Percentiles rank a stretch among this genome's conserved stretches.
phyloP scores from a whole-genome alignment of 1,139 yeast species.

The Pichia kudriavzevii region DNA sequence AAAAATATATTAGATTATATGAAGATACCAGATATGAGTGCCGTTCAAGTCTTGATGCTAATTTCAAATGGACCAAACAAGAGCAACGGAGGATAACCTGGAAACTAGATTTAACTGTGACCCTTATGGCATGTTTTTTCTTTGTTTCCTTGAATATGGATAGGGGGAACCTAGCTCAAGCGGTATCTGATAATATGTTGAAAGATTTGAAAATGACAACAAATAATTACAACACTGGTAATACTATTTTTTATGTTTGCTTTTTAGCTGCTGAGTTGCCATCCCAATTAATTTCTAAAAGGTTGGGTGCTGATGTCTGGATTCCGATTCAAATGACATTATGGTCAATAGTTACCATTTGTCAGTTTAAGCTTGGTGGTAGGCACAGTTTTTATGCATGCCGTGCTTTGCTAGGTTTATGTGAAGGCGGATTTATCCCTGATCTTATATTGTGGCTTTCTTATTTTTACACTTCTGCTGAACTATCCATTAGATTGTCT shows the following conservation, averaged over 20 bases:
- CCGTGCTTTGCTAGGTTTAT: slow-evolving; percentile 40
- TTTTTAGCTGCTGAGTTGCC: slow-evolving; percentile 48
- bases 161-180: slow-evolving; percentile 43
- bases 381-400: slow-evolving; percentile 34
- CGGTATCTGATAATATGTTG: slow-evolving; percentile 42
- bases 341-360: slow-evolving; percentile 45
- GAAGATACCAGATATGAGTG: slow-evolving; percentile 39
- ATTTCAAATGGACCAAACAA: slow-evolving; percentile 40
- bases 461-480: slow-evolving; percentile 46
- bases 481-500: slow-evolving; percentile 42
- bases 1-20: slow-evolving; percentile 35
- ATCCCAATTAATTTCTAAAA: slow-evolving; percentile 46
- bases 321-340: slow-evolving; percentile 43
- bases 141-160: slow-evolving; percentile 47
- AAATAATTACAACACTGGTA: slow-evolving; percentile 42
- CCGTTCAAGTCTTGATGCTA: slow-evolving; percentile 36
- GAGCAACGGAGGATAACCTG: slow-evolving; percentile 33
- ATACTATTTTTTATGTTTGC: slow-evolving; percentile 37
- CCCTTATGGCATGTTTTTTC: slow-evolving; percentile 42
- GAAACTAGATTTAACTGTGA: slow-evolving; percentile 39
- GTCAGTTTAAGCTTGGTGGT: slow-evolving; percentile 36
- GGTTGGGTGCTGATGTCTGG: slow-evolving; percentile 47
- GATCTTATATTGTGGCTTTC: slow-evolving; percentile 49
- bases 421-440: slow-evolving; percentile 54
- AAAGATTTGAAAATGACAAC: slow-evolving; percentile 38